Base-by-base conservation (phyloP, 2,329 filamentous ascomycete species). In the Pestalotiopsis sp. region DNA sequence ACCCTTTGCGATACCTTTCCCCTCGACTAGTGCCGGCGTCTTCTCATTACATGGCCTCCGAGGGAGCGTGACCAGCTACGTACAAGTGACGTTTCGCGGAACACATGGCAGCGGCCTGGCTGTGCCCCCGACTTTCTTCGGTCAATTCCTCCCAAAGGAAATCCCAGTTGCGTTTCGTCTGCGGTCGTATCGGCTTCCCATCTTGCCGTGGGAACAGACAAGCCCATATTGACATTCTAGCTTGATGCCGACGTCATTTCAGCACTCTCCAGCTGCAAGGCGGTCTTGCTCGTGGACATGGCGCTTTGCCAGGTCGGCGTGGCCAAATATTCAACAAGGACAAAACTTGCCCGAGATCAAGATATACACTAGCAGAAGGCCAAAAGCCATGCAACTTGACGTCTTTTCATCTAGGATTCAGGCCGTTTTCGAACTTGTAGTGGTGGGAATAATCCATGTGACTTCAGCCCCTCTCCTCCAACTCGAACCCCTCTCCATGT, bases 391-490 rank as follows among this genome's bases (percentile, higher is more conserved):
- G 61, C 36, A 45, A 27, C 20, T 39, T 64, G 39, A 45, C 38
- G 61, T 49, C 39, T 64, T 25, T 20, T 31, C 39, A 20, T n/a
- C 31, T 20, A n/a, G 59, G 59, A 36, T 36, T 64, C 23, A 25
- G 49, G 61, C 20, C 38, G 11, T 49, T 23, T 52, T 52, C 23
- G 20, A 39, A 64, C 39, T 41, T 45, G 41, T 45, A 39, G 61
- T 64, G 61, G 38, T 36, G 61, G 25, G 17, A 49, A 31, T 14
- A n/a, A 36, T 27, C 61, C 61, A 64, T 64, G 61, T 64, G 61
- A 64, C 39, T 49, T 45, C 39, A 64, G 61, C 61, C 61, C 61
- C 61, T 41, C 59, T 62, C 31, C 31, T 36, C 31, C 59, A 36
- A 23, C 38, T 49, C 20, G 14, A 64, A 52, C 61, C 61, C 61